A percentile compares a stretch with the other conserved stretches of the same genome.
phyloP scores from a whole-genome alignment of 2,329 filamentous ascomycete species.

The Paraphaeosphaeria sporulosa region DNA sequence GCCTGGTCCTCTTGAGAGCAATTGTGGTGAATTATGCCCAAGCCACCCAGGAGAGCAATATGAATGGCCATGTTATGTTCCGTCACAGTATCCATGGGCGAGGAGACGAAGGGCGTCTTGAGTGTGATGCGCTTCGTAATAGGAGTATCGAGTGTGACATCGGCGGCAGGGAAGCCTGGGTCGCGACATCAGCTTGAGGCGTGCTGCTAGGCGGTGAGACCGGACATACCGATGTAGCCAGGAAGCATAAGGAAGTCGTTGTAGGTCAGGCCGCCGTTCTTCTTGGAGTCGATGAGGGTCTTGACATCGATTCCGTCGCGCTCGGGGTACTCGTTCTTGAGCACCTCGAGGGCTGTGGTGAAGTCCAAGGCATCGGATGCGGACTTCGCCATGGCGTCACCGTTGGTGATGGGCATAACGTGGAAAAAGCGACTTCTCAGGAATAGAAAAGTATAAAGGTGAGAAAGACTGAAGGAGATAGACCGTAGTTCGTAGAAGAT shows the following conservation, averaged over 20 bases:
- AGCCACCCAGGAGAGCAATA: slow-evolving; percentile 86
- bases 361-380: slow-evolving; percentile 71
- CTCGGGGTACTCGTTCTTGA: slow-evolving; percentile 77
- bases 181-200: slow-evolving; percentile 22
- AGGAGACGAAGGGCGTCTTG: slow-evolving; percentile 96
- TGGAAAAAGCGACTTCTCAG: slow-evolving; percentile 41
- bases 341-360: slow-evolving; percentile 77
- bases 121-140: slow-evolving; percentile 94
- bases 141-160: slow-evolving; percentile 86
- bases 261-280: slow-evolving; percentile 93
- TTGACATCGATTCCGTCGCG: slow-evolving; percentile 87
- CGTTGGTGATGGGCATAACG: slow-evolving; percentile 78
- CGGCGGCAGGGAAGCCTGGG: slow-evolving; percentile 84
- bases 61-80: slow-evolving; percentile 99
- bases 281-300: slow-evolving; percentile 87
- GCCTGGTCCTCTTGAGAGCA: slow-evolving; percentile 97
- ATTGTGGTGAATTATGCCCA: slow-evolving; percentile 99
- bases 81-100: slow-evolving; percentile 99
- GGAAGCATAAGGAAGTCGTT: slow-evolving; percentile 98
- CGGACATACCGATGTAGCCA: slow-evolving; percentile 81
- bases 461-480: slow-evolving; percentile 35
- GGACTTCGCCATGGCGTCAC: slow-evolving; percentile 62
- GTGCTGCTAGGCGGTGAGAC: slow-evolving; percentile 15
- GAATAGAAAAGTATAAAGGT: slow-evolving; percentile 31
- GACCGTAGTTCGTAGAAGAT: slow-evolving; percentile 42